These are phyloP conservation scores for Didymella exigua DNA, from an alignment of 2,329 filamentous ascomycete species.

Conservation along the genomic window DNA sequence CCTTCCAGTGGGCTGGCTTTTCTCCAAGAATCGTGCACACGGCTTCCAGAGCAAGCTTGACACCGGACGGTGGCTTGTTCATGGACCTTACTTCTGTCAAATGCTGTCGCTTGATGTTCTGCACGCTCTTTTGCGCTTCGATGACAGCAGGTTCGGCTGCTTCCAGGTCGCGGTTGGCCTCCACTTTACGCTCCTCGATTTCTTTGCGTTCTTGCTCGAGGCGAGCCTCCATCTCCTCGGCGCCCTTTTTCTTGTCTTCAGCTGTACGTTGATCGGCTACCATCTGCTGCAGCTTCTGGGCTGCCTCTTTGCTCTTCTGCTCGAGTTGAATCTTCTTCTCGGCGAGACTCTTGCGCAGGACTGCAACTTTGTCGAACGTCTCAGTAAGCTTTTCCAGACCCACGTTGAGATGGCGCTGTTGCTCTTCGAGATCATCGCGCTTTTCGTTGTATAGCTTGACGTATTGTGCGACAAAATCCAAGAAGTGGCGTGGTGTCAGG, in stretches of 20 bases:
- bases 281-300: constrained; percentile 97
- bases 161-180: constrained; percentile 86
- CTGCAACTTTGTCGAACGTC: constrained; percentile 95
- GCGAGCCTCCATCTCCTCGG: constrained; percentile 84
- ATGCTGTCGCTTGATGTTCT: constrained; percentile 97
- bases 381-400: constrained; percentile 96
- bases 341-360: constrained; percentile 85
- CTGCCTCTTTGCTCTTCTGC: constrained; percentile 91
- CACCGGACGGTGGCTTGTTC: constrained; percentile 88
- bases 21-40: constrained; percentile 94
- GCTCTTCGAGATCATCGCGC: constrained; percentile 96
- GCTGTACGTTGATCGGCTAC: constrained; percentile 93
- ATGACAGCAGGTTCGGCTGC: constrained; percentile 90
- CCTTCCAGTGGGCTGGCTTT: constrained; percentile 89
- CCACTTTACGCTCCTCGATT: constrained; percentile 79
- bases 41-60: constrained; percentile 91
- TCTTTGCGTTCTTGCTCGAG: constrained; percentile 89
- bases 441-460: constrained; percentile 98
- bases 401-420: constrained; percentile 97
- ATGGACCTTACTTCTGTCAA: constrained; percentile 97
- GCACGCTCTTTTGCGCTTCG: constrained; percentile 93
- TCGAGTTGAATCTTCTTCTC: constrained; percentile 94
- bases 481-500: constrained; percentile 93
- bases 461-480: constrained; percentile 98
- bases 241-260: constrained; percentile 86